phyloP scores from a whole-genome alignment of 805 yeast genomes.

The Zygotorulaspora florentina region DNA sequence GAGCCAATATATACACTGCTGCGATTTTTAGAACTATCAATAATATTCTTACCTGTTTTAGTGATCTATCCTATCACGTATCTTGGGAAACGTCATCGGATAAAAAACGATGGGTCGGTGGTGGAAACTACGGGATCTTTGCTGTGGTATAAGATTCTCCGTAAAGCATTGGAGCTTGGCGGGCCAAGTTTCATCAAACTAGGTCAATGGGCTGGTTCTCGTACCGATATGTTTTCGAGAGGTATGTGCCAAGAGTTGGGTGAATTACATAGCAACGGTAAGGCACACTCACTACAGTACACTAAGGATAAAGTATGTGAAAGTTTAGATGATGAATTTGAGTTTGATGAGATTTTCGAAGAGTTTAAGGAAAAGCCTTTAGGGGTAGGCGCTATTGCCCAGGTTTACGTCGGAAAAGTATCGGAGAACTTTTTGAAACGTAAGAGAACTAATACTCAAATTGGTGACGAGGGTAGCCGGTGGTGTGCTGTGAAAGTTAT shows the following conservation, averaged over 20 bases:
- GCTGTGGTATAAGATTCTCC: constrained; percentile 65
- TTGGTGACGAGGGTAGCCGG: constrained; percentile 32
- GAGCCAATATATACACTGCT: constrained; percentile 68
- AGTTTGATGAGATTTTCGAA: constrained; percentile 72
- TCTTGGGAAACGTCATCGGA: constrained; percentile 26
- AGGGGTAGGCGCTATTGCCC: constrained; percentile 99
- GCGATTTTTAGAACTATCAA: constrained; percentile 64
- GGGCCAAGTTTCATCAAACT: constrained; percentile 90
- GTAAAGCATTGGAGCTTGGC: constrained; percentile 69
- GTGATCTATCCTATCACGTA: constrained; percentile 55
- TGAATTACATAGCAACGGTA: constrained; percentile 76
- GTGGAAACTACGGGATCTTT: constrained; percentile 55
- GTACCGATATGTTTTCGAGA: constrained; percentile 86
- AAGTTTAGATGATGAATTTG: constrained; percentile 48
- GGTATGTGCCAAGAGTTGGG: constrained; percentile 75
- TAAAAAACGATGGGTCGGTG: constrained; percentile 13
- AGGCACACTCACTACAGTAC: constrained; percentile 58
- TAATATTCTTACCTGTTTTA: constrained; percentile 67
- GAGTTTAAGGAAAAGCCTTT: constrained; percentile 71
- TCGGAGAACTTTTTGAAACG: constrained; percentile 42
- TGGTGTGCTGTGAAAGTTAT: constrained; percentile 87
- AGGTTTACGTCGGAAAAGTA: constrained; percentile 76
- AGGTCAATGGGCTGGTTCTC: constrained; percentile 99
- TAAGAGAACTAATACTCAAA: constrained; percentile 13
- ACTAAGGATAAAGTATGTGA: constrained; percentile 57